A percentile compares a stretch with the other conserved stretches of the same genome.
Conservation (phyloP, 2,329 filamentous ascomycete genomes). For the Ascochyta fabae region DNA sequence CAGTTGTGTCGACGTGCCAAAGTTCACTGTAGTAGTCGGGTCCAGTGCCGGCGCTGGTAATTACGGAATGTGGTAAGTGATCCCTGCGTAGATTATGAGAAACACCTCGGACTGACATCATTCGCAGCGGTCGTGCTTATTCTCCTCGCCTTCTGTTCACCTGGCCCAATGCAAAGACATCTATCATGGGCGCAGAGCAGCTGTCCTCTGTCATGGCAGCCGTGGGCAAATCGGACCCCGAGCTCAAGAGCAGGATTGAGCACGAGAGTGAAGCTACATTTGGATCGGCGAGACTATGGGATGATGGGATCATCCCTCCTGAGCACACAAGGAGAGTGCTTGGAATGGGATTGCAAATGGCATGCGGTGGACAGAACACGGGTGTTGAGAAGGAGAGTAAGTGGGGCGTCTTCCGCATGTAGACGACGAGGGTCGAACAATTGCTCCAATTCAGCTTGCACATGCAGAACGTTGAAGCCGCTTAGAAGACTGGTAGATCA, state of each 20-base stretch:
- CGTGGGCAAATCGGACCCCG: conserved; percentile 84
- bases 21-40: conserved; percentile 96
- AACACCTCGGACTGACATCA: neutral
- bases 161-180: conserved; percentile 96
- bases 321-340: conserved; percentile 57
- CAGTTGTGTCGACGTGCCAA: conserved; percentile 90
- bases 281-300: conserved; percentile 89
- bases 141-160: conserved; percentile 91
- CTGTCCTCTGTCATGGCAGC: conserved; percentile 92
- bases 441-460: neutral
- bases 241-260: conserved; percentile 84
- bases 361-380: conserved; percentile 49
- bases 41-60: conserved; percentile 93
- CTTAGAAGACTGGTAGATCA: neutral
- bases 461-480: neutral
- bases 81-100: neutral
- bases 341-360: conserved; percentile 56
- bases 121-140: conserved; percentile 79
- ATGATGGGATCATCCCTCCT: conserved; percentile 59
- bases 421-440: neutral
- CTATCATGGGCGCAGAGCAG: conserved; percentile 96
- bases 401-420: conserved; percentile 53
- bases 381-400: conserved; percentile 44
- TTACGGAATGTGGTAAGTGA: conserved; percentile 86
- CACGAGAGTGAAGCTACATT: conserved; percentile 87